phyloP scores from a whole-genome alignment of 768 basidiomycete genomes.

The Cantharellus cinnabarinus region DNA sequence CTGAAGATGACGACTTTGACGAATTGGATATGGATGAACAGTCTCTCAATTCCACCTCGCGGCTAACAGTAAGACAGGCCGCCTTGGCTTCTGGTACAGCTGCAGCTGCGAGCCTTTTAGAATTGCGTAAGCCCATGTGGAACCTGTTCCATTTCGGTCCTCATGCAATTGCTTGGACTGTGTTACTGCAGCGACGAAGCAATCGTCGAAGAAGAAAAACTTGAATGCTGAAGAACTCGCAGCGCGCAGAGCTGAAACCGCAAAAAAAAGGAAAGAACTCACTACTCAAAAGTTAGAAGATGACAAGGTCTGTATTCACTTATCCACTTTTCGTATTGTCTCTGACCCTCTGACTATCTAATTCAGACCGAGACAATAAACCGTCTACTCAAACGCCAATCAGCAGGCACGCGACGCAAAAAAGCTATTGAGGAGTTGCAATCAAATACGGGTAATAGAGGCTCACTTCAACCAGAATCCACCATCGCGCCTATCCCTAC shows the following conservation, averaged over 20 bases:
- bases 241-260: neutral
- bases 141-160: neutral
- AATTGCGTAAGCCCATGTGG: neutral
- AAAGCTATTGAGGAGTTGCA: neutral
- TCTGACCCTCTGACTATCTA: no score
- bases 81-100: neutral
- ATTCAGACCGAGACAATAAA: constrained; percentile 1
- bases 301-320: neutral
- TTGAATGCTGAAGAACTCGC: neutral
- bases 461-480: neutral
- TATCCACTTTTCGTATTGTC: neutral
- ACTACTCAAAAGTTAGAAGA: neutral
- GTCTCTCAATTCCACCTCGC: neutral
- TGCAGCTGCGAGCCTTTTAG: neutral
- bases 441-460: neutral
- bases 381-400: constrained; percentile 1
- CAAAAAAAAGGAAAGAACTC: neutral
- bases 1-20: neutral
- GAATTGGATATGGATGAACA: neutral
- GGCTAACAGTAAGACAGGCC: neutral
- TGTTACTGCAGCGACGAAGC: neutral
- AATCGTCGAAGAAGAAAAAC: neutral
- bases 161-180: neutral
- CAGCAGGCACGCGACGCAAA: neutral
- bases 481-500: neutral